These are phyloP conservation scores for Podospora appendiculata DNA, from an alignment of 495 filamentous ascomycete genomes.

Conservation along the genomic window DNA sequence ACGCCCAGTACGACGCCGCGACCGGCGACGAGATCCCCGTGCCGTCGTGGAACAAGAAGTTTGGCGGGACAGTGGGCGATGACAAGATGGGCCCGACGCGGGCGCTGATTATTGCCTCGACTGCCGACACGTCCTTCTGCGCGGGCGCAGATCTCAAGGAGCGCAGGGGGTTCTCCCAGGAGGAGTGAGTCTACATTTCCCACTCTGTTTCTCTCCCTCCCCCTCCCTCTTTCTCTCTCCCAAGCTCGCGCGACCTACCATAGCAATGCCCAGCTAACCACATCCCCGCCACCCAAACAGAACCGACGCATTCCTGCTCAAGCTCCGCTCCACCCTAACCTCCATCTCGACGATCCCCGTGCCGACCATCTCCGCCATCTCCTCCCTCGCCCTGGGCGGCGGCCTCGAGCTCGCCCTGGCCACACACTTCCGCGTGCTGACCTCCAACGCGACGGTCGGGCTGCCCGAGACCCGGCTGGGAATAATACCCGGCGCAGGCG, in stretches of 20 bases:
- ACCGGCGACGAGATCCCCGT: constrained; percentile 38
- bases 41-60: constrained; percentile 22
- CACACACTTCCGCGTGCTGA: constrained; percentile 78
- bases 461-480: constrained; percentile 87
- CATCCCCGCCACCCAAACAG: constrained; percentile 27
- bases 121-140: constrained; percentile 76
- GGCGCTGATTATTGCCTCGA: constrained; percentile 70
- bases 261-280: too few species aligned
- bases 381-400: constrained; percentile 76
- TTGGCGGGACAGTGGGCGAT: constrained; percentile 31
- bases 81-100: constrained; percentile 52
- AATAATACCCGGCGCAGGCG: constrained; percentile 91
- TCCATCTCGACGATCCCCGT: constrained; percentile 64
- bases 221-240: background rate
- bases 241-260: too few species aligned
- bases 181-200: constrained; percentile 43
- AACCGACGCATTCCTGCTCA: constrained; percentile 64
- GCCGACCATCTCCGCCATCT: constrained; percentile 81
- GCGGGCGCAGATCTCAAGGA: constrained; percentile 94
- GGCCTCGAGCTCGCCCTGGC: constrained; percentile 85
- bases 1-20: constrained; percentile 55
- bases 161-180: constrained; percentile 59
- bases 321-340: constrained; percentile 64
- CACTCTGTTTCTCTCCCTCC: too few species aligned
- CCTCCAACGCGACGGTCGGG: constrained; percentile 62